Conservation (phyloP, 192 early-diverging fungal genomes). For the Coemansia sp. region DNA sequence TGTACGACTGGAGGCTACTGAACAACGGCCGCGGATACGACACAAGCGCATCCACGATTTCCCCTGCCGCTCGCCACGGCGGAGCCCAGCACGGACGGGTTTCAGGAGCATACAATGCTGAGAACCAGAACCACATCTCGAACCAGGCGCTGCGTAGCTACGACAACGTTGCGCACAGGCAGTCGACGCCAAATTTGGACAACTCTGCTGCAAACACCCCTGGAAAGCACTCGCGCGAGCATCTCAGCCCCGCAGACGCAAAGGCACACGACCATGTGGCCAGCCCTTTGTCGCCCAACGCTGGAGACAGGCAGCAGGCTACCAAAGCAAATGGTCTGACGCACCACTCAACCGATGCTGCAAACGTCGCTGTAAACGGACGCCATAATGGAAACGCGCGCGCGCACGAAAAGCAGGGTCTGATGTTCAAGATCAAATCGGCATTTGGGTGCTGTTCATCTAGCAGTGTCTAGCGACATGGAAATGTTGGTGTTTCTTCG, state of each 20-base stretch:
- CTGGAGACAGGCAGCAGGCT: conserved; percentile 22
- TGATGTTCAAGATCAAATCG: conserved; percentile 56
- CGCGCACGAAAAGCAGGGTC: conserved; percentile 45
- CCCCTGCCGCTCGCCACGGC: conserved; percentile 30
- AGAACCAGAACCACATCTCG: conserved; percentile 46
- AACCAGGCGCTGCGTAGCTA: conserved; percentile 52
- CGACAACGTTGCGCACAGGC: conserved; percentile 35
- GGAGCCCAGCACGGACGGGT: conserved; percentile 15
- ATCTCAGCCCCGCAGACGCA: conserved; percentile 21
- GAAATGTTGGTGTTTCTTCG: background rate
- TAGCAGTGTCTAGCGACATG: conserved; percentile 28
- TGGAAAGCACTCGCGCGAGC: conserved; percentile 42
- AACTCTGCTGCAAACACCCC: conserved; percentile 43
- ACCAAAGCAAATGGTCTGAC: conserved; percentile 19
- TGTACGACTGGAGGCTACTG: conserved; percentile 90
- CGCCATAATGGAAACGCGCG: conserved; percentile 15
- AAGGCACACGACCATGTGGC: conserved; percentile 11
- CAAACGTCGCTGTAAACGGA: conserved; percentile 21
- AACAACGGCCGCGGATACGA: conserved; percentile 52
- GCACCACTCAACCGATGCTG: conserved; percentile 46
- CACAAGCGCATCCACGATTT: conserved; percentile 34
- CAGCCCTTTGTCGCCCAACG: conserved; percentile 9
- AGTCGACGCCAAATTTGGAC: conserved; percentile 45
- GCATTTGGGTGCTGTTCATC: conserved; percentile 50
- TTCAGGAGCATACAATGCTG: conserved; percentile 46